Percentiles rank a stretch among this genome's conserved stretches.
Conservation (phyloP, 2,329 filamentous ascomycete genomes). For the Xylariales sp. region DNA sequence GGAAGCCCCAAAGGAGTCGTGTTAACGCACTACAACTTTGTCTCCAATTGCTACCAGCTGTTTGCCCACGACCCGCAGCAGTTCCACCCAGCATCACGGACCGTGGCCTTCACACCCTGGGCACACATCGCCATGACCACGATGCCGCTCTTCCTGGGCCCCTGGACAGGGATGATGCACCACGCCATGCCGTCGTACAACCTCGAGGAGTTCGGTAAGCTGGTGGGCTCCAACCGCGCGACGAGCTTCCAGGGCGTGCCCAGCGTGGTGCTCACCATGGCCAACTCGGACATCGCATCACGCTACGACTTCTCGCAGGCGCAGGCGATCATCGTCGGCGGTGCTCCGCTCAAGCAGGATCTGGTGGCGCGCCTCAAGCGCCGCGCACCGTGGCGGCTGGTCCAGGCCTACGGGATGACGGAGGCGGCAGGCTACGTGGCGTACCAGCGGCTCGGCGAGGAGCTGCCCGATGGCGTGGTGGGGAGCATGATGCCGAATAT, state of each 20-base stretch:
- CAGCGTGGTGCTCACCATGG: conserved; percentile 30
- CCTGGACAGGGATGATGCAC: conserved; percentile 38
- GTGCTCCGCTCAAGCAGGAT: conserved; percentile 26
- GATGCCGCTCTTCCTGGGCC: conserved; percentile 36
- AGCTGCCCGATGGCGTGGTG: conserved; percentile 25
- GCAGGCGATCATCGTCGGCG: conserved; percentile 31
- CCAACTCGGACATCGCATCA: conserved; percentile 28
- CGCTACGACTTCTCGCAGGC: conserved; percentile 32
- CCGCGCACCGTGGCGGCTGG: conserved; percentile 30
- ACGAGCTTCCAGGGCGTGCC: conserved; percentile 35
- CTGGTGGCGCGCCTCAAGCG: conserved; percentile 24
- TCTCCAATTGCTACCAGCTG: conserved; percentile 28
- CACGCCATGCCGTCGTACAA: conserved; percentile 37
- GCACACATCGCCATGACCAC: conserved; percentile 40
- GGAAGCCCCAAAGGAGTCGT: conserved; percentile 20
- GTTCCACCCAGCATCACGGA: conserved; percentile 27
- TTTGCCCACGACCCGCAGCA: conserved; percentile 28
- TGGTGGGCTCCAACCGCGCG: conserved; percentile 29
- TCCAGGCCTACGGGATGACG: conserved; percentile 41
- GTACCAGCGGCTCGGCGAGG: conserved; percentile 30
- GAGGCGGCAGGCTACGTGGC: conserved; percentile 38
- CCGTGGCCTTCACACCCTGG: conserved; percentile 38
- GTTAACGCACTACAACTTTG: conserved; percentile 22
- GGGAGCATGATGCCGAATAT: conserved; percentile 32
- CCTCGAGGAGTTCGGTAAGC: conserved; percentile 26